A percentile compares a stretch with the other conserved stretches of the same genome.
Evolutionary conservation across 495 filamentous ascomycete species (phyloP).

Genomic region (Aspergillus asperescens): DNA sequence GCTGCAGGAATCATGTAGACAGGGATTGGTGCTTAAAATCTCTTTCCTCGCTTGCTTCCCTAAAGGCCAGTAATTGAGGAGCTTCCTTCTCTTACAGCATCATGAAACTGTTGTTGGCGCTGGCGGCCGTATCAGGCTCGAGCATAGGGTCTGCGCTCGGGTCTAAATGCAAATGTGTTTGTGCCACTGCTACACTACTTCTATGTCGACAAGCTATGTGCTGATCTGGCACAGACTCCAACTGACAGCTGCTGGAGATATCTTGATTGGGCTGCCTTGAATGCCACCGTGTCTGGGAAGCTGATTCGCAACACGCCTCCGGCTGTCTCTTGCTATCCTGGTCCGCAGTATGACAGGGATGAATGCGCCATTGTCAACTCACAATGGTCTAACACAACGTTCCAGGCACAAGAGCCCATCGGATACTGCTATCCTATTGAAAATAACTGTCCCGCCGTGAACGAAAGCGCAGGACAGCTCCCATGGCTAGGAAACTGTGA

Average conservation of each 20-base stretch:
- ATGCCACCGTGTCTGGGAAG: slow-evolving; percentile 42
- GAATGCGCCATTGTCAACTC: slow-evolving; percentile 23
- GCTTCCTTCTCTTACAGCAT: background rate
- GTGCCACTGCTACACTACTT: background rate
- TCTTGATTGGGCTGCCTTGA: slow-evolving; percentile 37
- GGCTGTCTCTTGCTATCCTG: slow-evolving; percentile 52
- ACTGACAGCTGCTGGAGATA: slow-evolving; percentile 40
- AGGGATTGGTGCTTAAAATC: background rate
- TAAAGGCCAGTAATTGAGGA: background rate
- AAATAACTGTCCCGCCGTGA: slow-evolving; percentile 25
- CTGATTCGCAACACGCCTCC: slow-evolving; percentile 49
- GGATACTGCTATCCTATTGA: background rate
- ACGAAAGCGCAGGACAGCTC: slow-evolving; percentile 27
- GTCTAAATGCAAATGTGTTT: slow-evolving; percentile 15
- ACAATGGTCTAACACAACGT: slow-evolving; percentile 24
- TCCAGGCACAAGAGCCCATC: background rate
- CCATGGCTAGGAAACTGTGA: slow-evolving; percentile 20
- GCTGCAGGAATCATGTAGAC: background rate
- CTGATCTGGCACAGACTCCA: slow-evolving; percentile 23
- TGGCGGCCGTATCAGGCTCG: slow-evolving; percentile 1
- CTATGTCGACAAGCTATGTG: background rate
- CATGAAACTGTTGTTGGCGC: background rate
- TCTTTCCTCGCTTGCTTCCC: background rate
- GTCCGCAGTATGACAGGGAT: slow-evolving; percentile 21
- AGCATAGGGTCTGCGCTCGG: background rate